These are phyloP conservation scores for Hypholoma sublateritium DNA, from an alignment of 768 basidiomycete genomes.

Conservation along the genomic window DNA sequence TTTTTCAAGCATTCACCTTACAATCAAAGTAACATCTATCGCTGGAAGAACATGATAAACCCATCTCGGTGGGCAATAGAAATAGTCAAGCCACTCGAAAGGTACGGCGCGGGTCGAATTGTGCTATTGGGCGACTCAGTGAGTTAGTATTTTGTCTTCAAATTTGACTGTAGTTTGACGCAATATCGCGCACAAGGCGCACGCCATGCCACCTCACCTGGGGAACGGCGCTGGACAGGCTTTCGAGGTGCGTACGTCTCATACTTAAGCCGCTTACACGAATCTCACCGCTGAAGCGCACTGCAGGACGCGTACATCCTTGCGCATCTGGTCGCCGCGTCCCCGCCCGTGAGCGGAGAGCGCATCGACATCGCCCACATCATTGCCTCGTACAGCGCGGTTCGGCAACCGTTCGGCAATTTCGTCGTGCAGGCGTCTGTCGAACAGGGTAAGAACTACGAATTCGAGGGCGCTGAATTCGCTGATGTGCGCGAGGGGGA, in stretches of 20 bases:
- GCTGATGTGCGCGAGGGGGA: slow-evolving; percentile 13
- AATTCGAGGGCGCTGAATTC: slow-evolving; percentile 8
- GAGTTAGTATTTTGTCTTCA: slow-evolving; percentile 1
- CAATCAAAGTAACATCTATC: too few species aligned
- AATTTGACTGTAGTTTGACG: too few species aligned
- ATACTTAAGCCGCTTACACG: neutral
- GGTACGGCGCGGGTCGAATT: slow-evolving; percentile 35
- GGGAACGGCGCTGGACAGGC: slow-evolving; percentile 49
- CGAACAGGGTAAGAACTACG: slow-evolving; percentile 3
- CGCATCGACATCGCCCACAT: slow-evolving; percentile 5
- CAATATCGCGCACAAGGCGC: slow-evolving; percentile 38
- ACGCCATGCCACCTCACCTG: slow-evolving; percentile 46
- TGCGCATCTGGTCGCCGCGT: slow-evolving; percentile 25
- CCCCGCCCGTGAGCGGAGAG: too few species aligned
- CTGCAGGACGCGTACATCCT: slow-evolving; percentile 46
- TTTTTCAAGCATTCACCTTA: too few species aligned
- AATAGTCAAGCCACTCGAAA: slow-evolving; percentile 32
- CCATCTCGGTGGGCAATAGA: slow-evolving; percentile 43
- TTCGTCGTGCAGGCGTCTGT: slow-evolving; percentile 6
- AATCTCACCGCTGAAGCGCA: too few species aligned
- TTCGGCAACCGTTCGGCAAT: slow-evolving; percentile 15
- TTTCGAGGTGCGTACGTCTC: slow-evolving; percentile 38
- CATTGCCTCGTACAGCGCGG: slow-evolving; percentile 25
- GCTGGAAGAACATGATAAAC: slow-evolving; percentile 29
- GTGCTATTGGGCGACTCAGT: slow-evolving; percentile 48